Conservation (phyloP, 73 alveolate species). For the Tetrahymena thermophila region DNA sequence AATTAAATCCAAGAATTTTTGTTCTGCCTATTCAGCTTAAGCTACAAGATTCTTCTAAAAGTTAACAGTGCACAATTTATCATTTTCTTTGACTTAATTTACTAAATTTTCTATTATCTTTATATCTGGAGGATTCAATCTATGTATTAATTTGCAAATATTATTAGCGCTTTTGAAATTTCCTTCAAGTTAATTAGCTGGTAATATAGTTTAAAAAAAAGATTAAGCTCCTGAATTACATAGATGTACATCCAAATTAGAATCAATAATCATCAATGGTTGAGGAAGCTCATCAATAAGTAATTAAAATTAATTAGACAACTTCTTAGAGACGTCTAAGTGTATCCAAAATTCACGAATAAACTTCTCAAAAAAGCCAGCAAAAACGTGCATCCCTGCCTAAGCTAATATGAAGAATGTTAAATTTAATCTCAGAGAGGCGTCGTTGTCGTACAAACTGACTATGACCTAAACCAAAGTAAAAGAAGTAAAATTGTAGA, state of each 20-base stretch:
- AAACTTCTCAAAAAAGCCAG: not conserved
- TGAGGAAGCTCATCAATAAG: not conserved
- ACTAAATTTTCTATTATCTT: not conserved
- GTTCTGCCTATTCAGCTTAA: not conserved
- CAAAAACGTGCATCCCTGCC: not conserved
- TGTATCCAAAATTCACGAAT: not conserved
- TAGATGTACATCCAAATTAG: not conserved
- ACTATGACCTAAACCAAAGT: not conserved
- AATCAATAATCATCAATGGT: not conserved
- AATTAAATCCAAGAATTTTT: not conserved
- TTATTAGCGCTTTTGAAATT: not conserved
- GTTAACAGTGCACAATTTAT: not conserved
- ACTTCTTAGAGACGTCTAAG: not conserved
- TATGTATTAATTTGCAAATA: not conserved
- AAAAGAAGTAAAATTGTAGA: not conserved
- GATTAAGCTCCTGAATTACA: not conserved
- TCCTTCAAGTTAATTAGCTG: not conserved
- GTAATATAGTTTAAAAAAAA: not conserved
- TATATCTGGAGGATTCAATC: not conserved
- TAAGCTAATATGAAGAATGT: not conserved
- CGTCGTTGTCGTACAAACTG: not conserved
- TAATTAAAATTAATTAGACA: not conserved
- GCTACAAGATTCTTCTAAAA: not conserved
- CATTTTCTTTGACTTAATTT: not conserved
- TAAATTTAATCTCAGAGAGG: not conserved